Percentiles rank a stretch among this genome's conserved stretches.
phyloP scores from a whole-genome alignment of 495 filamentous ascomycete species.

The Pyrenula aspistea region DNA sequence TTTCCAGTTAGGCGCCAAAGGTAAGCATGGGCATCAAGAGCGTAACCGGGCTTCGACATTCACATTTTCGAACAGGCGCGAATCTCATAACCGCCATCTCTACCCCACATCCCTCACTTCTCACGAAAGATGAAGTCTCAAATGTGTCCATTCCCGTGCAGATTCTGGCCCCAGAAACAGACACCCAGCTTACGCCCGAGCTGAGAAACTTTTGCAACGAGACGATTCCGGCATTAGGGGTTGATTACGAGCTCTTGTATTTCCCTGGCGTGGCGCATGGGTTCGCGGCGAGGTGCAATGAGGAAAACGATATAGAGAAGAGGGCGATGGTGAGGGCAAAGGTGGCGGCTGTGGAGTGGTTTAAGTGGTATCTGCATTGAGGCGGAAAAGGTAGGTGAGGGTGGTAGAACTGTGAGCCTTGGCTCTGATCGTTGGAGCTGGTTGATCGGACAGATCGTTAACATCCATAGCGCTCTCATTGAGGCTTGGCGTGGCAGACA shows the following conservation, averaged over 20 bases:
- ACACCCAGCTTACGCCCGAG: constrained; percentile 33
- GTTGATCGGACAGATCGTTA: too few species aligned
- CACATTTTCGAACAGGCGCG: constrained; percentile 6
- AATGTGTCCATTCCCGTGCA: constrained; percentile 40
- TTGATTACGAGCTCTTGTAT: constrained; percentile 45
- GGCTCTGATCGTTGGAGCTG: too few species aligned
- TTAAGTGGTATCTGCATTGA: constrained; percentile 20
- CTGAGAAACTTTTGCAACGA: constrained; percentile 33
- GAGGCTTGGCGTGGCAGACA: too few species aligned
- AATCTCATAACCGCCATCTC: constrained; percentile 44
- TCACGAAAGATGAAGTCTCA: constrained; percentile 38
- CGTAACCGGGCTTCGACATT: not conserved
- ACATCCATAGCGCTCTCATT: too few species aligned
- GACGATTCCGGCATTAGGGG: constrained; percentile 24
- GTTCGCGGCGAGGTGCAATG: constrained; percentile 33
- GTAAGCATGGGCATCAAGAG: constrained; percentile 1
- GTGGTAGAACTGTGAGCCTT: too few species aligned
- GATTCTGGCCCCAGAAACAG: constrained; percentile 44
- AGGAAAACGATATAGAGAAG: constrained; percentile 13
- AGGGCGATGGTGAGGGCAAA: constrained; percentile 34
- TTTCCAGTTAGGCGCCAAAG: constrained; percentile 33
- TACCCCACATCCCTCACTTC: constrained; percentile 38
- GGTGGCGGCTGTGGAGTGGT: constrained; percentile 29
- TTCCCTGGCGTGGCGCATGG: constrained; percentile 43
- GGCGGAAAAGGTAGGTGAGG: too few species aligned